Conservation (phyloP, 2,329 filamentous ascomycete species). For the Pseudogymnoascus sp. region DNA sequence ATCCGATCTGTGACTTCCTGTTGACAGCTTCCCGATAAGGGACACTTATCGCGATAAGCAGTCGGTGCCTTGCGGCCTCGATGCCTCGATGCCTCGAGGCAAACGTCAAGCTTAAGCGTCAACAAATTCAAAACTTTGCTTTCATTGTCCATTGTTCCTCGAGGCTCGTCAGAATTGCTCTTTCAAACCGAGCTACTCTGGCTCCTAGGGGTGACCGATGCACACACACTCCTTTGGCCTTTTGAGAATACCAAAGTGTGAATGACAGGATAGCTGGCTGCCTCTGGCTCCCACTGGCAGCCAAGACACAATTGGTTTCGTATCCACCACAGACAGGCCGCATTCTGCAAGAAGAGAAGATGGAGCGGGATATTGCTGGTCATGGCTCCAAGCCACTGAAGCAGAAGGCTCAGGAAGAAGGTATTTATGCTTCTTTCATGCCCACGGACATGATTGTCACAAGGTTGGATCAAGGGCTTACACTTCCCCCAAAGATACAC, state of each 20-base stretch:
- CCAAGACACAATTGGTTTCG: neutral
- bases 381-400: neutral
- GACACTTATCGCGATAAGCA: neutral
- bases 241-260: slow-evolving; percentile 1
- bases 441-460: slow-evolving; percentile 11
- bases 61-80: slow-evolving; percentile 4
- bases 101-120: neutral
- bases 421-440: slow-evolving; percentile 23
- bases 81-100: neutral
- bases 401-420: slow-evolving; percentile 18
- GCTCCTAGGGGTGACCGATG: neutral
- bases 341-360: neutral
- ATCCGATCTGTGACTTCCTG: slow-evolving; percentile 3
- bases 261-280: neutral
- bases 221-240: neutral
- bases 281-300: neutral
- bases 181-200: neutral
- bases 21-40: neutral
- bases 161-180: neutral
- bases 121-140: neutral
- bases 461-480: slow-evolving; percentile 23
- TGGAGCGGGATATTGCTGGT: neutral
- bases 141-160: neutral
- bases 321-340: neutral
- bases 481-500: slow-evolving; percentile 22